Percentiles rank a stretch among this genome's conserved stretches.
Evolutionary conservation across 768 basidiomycete species (phyloP).

Genomic region (Psilocybe cyanescens): DNA sequence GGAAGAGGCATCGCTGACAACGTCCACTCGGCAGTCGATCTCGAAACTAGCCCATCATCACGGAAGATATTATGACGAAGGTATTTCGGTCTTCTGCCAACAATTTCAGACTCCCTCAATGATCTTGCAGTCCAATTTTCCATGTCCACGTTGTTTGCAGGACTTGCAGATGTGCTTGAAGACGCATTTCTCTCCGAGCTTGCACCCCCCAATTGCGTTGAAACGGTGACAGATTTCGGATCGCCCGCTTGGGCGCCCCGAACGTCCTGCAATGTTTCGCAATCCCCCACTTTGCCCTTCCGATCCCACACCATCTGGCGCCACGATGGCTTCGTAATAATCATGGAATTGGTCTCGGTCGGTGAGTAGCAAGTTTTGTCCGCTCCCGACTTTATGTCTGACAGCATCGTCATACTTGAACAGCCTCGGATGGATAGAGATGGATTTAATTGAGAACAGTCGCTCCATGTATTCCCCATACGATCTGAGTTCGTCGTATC

Average conservation of each 20-base stretch:
- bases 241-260: not conserved
- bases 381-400: conserved; percentile 23
- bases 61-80: conserved; percentile 29
- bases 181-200: not conserved
- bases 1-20: conserved; percentile 19
- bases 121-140: not conserved
- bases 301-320: conserved; percentile 4
- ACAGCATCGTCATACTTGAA: conserved; percentile 35
- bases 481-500: conserved; percentile 22
- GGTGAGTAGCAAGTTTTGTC: conserved; percentile 23
- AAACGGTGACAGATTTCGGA: conserved; percentile 22
- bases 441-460: conserved; percentile 20
- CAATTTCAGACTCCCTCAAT: not conserved
- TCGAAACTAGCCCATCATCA: not conserved
- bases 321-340: conserved; percentile 16
- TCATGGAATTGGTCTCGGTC: conserved; percentile 14
- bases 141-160: conserved; percentile 12
- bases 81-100: not conserved
- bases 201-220: conserved; percentile 21
- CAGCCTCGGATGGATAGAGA: conserved; percentile 20
- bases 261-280: no score
- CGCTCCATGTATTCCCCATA: conserved; percentile 29
- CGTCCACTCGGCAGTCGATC: conserved; percentile 26
- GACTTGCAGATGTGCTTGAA: conserved; percentile 28
- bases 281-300: not conserved